Evolutionary conservation across 257 asterid genomes (phyloP), one percentile per base, ranked within the genome.

Genomic region (Cynanchum wilfordii): DNA sequence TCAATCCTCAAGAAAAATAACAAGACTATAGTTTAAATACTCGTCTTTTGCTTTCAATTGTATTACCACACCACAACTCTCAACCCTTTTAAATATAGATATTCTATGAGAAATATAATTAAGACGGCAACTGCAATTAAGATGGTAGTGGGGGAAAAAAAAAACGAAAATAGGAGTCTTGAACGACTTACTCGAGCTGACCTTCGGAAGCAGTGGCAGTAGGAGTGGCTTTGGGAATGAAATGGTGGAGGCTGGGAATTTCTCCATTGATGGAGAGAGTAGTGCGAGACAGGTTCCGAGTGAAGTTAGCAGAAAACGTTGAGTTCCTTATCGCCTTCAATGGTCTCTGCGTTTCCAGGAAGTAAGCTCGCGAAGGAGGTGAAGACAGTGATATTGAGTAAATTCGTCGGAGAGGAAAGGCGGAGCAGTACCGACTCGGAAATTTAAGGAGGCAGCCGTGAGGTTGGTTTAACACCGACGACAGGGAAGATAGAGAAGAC

Each of bases 201-300:
- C 86, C 75, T 59, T 81, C 84, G 38, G 88, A 84, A 62, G 81
- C 63, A 66, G 82, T 38, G 49, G 87, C 36, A 36, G 84, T 52
- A 25, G 74, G 47, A 22, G 83, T 59, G 77, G 92, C 89, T 82
- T 87, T 85, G 76, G 93, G 86, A 80, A 87, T 84, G 82, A 92
- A 92, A 51, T 85, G 80, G 50, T 79, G 88, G 63, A 90, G 89
- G 74, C 80, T 79, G 10, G 87, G 84, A 24, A 70, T 69, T 12
- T 87, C 87, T 0, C 80, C 78, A 54, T 80, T 76, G 51, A 73
- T 75, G 17, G 83, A 59, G 25, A 77, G 74, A 68, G 82, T 67
- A 57, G 82, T 67, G 22, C 70, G 77, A 30, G 88, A 87, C 66
- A 84, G 87, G 79, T 77, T 79, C 75, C 85, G 70, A 72, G 87